Conservation (phyloP, 495 filamentous ascomycete genomes). For the Coniosporium apollinis region DNA sequence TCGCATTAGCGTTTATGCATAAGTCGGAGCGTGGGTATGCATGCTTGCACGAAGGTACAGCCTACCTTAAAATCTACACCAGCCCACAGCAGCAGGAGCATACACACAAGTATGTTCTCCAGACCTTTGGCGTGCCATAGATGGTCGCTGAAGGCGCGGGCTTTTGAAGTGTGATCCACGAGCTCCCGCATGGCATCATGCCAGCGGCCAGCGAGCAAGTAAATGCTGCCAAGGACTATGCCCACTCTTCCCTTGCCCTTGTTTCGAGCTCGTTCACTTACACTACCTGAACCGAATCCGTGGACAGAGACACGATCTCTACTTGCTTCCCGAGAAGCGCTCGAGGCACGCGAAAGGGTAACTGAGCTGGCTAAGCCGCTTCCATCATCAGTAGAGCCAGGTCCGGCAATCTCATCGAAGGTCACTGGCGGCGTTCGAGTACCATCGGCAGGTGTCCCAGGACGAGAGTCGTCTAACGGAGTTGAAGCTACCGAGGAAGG, state of each 20-base stretch:
- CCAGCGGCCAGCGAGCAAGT: constrained; percentile 79
- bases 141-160: constrained; percentile 72
- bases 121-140: constrained; percentile 94
- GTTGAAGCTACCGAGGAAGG: no score
- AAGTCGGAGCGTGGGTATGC: no score
- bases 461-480: no score
- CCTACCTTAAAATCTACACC: constrained; percentile 73
- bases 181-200: constrained; percentile 77
- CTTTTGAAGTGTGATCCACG: constrained; percentile 56
- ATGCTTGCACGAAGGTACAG: no score
- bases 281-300: constrained; percentile 57
- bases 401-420: neutral
- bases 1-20: no score
- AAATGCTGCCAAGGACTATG: constrained; percentile 70
- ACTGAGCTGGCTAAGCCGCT: constrained; percentile 13
- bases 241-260: constrained; percentile 68
- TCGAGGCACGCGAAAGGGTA: constrained; percentile 9
- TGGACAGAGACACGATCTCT: constrained; percentile 71
- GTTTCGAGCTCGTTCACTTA: constrained; percentile 60
- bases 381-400: constrained; percentile 3
- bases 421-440: neutral
- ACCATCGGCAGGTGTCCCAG: no score
- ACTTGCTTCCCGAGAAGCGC: constrained; percentile 31
- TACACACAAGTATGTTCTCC: constrained; percentile 65
- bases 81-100: constrained; percentile 72